A percentile compares a stretch with the other conserved stretches of the same genome.
Evolutionary conservation across 805 yeast genomes (phyloP).

Genomic region (Cyberlindnera petersonii): DNA sequence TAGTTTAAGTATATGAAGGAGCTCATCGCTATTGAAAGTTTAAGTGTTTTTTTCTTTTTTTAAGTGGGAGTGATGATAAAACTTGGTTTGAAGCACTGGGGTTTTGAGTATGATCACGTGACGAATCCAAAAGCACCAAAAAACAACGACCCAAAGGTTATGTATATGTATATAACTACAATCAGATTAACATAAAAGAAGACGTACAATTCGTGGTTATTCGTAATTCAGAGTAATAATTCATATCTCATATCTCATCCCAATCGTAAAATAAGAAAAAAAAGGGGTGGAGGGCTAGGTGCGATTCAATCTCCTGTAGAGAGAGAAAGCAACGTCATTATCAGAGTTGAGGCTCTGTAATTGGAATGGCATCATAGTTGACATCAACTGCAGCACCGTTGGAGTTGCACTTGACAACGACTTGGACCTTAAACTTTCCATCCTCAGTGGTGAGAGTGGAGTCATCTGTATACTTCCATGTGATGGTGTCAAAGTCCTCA

Average conservation of each 20-base stretch:
- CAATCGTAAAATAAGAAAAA: neutral
- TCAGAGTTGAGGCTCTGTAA: constrained; percentile 9
- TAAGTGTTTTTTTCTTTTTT: neutral
- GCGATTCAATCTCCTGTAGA: too few relatives aligned
- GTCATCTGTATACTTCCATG: constrained; percentile 64
- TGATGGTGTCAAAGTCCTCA: constrained; percentile 43
- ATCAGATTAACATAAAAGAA: too few relatives aligned
- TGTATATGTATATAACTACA: too few relatives aligned
- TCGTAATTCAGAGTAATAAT: too few relatives aligned
- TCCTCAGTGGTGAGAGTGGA: constrained; percentile 37
- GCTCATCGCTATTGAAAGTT: neutral
- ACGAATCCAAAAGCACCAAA: neutral
- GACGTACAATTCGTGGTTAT: too few relatives aligned
- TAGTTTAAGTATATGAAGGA: neutral
- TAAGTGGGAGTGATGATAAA: too few relatives aligned
- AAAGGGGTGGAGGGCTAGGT: too few relatives aligned
- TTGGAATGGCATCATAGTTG: constrained; percentile 52
- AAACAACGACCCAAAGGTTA: too few relatives aligned
- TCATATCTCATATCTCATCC: constrained; percentile 1
- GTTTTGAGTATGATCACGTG: neutral
- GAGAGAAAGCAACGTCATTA: too few relatives aligned
- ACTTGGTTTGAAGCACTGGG: neutral
- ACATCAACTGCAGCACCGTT: constrained; percentile 65
- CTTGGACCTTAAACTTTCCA: constrained; percentile 61
- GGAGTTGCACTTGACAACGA: constrained; percentile 63